Base-by-base conservation (phyloP, 2,329 filamentous ascomycete genomes). In the Aspergillus sp. region DNA sequence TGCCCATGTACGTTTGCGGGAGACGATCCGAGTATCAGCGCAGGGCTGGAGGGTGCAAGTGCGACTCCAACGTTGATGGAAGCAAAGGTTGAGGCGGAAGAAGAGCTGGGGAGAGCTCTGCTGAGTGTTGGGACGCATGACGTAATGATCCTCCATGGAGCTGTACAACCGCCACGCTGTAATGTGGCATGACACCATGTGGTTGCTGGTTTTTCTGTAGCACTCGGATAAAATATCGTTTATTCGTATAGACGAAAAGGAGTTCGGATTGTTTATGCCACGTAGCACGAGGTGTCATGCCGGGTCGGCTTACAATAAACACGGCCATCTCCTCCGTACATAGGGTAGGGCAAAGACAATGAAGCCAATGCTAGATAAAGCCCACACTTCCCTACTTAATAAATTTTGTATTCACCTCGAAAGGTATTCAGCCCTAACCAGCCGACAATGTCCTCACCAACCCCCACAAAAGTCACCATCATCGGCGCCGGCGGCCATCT, bases 81-180 rank as follows among this genome's bases (percentile, higher is more conserved):
- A 33, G 12, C 12, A 24, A n/a, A 19, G n/a, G 53, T 56, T 52
- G 54, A 52, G 33, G 21, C 14, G 6, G 35, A n/a, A 37, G 35
- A 44, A 44, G 50, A 57, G 31, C 50, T 57, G 33, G 49, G 49
- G 48, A 45, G 31, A 46, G 31, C 14, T 31, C 27, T 8, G 27
- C 27, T 53, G 31, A 41, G 37, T 14, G 51, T 54, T 54, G 52
- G 52, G 52, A 24, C 11, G 44, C 33, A 48, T 54, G 52, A 54
- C 52, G 44, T 54, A 54, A 54, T 43, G 9, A 41, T 6, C 9
- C 21, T 19, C 15, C 33, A 11, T n/a, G 2, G 14, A 51, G 24
- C 6, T 31, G 27, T 31, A 31, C 27, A 31, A 31, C 27, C 27
- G 9, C 27, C 27, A 9, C 27, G 9, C 9, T 31, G 9, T 31